These are phyloP conservation scores for Echinochloa phyllopogon DNA, from an alignment of 176 grass and related monocot genomes.

Conservation along the genomic window DNA sequence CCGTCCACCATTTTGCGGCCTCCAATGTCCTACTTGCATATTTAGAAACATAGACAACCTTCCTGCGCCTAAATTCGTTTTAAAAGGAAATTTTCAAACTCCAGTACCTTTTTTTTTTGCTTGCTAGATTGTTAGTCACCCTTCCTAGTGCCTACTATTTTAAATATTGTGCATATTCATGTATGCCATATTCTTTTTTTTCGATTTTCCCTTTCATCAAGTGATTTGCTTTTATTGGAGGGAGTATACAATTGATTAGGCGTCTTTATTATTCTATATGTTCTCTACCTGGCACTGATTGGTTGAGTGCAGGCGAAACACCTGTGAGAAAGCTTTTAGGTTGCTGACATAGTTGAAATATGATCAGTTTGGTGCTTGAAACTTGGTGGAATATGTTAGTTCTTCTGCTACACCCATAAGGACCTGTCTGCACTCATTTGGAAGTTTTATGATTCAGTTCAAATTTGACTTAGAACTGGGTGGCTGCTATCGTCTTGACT, in stretches of 20 bases:
- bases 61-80: neutral
- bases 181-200: neutral
- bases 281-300: neutral
- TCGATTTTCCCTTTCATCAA: neutral
- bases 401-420: neutral
- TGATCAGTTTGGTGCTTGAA: neutral
- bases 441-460: neutral
- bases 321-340: neutral
- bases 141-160: neutral
- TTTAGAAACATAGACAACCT: neutral
- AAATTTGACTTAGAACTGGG: slow-evolving; percentile 1
- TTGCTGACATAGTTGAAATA: neutral
- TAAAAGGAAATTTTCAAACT: neutral
- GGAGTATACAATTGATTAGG: neutral
- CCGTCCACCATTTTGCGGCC: neutral
- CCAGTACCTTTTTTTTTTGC: neutral
- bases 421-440: neutral
- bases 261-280: neutral
- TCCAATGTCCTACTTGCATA: neutral
- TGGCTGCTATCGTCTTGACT: slow-evolving; percentile 3
- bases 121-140: neutral
- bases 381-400: neutral
- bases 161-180: neutral
- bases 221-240: neutral
- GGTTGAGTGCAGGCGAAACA: neutral